phyloP scores from a whole-genome alignment of 1,284 basidiomycete species.

The Lignosus rhinocerotis region DNA sequence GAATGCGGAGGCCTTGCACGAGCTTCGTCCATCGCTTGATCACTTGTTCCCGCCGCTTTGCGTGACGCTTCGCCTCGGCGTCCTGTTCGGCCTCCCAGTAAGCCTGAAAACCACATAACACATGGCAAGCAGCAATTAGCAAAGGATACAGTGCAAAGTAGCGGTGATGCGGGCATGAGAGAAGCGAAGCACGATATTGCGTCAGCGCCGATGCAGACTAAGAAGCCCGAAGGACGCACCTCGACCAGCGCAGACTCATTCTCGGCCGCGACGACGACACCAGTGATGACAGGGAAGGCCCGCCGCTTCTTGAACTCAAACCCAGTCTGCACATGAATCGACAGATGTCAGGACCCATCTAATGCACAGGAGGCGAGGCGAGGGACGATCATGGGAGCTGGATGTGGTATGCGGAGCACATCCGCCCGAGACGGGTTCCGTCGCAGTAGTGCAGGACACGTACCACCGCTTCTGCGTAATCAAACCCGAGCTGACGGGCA shows the following conservation, averaged over 20 bases:
- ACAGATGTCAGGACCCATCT: not conserved
- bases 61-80: constrained; percentile 75
- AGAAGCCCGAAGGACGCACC: constrained; percentile 40
- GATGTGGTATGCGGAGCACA: not conserved
- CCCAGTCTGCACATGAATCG: constrained; percentile 57
- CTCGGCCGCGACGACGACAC: constrained; percentile 86
- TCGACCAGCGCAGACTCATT: constrained; percentile 79
- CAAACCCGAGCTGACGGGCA: constrained; percentile 83
- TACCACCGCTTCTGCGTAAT: constrained; percentile 93
- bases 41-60: constrained; percentile 78
- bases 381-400: constrained; percentile 3
- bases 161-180: not conserved
- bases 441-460: constrained; percentile 31
- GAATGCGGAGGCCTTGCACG: constrained; percentile 85
- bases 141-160: not conserved
- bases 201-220: not conserved
- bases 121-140: no score
- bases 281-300: constrained; percentile 84
- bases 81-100: constrained; percentile 82
- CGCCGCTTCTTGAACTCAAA: constrained; percentile 95
- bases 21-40: constrained; percentile 90
- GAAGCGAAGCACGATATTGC: not conserved
- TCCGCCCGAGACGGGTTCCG: not conserved
- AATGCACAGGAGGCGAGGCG: not conserved
- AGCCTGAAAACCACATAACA: constrained; percentile 49